phyloP scores from a whole-genome alignment of 1,284 basidiomycete genomes.

The Ustilago sp. region DNA sequence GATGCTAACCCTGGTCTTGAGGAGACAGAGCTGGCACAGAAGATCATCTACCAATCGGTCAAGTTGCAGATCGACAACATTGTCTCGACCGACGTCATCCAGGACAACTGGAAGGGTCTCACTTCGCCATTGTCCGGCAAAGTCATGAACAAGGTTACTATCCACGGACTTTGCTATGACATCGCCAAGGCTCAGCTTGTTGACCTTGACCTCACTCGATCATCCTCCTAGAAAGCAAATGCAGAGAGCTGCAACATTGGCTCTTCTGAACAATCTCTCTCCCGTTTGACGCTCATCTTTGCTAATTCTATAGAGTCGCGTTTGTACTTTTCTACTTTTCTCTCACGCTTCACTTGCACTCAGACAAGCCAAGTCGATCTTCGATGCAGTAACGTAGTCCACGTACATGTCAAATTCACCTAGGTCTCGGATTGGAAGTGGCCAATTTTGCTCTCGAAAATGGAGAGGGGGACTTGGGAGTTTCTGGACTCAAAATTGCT shows the following conservation, averaged over 20 bases:
- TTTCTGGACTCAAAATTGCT: too few relatives aligned
- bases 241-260: neutral
- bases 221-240: conserved; percentile 11
- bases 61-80: conserved; percentile 81
- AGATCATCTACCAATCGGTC: conserved; percentile 73
- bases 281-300: neutral
- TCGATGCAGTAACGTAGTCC: too few relatives aligned
- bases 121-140: conserved; percentile 68
- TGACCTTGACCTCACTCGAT: conserved; percentile 37
- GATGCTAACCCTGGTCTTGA: conserved; percentile 35
- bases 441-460: too few relatives aligned
- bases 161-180: conserved; percentile 64
- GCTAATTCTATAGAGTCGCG: conserved; percentile 12
- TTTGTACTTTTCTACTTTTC: conserved; percentile 10
- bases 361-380: neutral
- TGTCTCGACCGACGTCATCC: conserved; percentile 76
- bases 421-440: too few relatives aligned
- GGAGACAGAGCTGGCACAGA: conserved; percentile 30
- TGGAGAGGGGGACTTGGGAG: too few relatives aligned
- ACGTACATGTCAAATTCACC: too few relatives aligned
- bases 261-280: conserved; percentile 3
- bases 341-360: conserved; percentile 9
- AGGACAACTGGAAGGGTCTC: conserved; percentile 80
- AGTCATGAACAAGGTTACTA: conserved; percentile 62
- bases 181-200: conserved; percentile 56